Conservation (phyloP, 148 eudicot genomes). For the Hydrangea macrophylla region DNA sequence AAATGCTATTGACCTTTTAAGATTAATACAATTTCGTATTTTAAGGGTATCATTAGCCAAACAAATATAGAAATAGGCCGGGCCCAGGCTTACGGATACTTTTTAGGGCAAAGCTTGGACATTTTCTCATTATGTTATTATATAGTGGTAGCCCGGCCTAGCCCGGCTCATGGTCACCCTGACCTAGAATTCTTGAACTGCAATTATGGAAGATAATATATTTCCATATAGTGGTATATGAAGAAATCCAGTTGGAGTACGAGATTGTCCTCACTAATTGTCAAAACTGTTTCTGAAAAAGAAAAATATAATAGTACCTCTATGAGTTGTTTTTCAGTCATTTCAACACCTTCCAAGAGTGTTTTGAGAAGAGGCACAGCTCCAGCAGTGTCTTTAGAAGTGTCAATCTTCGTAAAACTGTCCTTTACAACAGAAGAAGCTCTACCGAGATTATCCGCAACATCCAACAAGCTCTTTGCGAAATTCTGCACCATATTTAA, state of each 20-base stretch:
- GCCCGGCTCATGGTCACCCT: background rate
- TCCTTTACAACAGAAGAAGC: slow-evolving; percentile 70
- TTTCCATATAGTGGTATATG: too few relatives aligned
- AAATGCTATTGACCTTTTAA: too few relatives aligned
- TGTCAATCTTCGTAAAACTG: slow-evolving; percentile 59
- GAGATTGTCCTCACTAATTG: background rate
- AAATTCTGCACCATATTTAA: slow-evolving; percentile 47
- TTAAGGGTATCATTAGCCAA: too few relatives aligned
- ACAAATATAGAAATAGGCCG: too few relatives aligned
- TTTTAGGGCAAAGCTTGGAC: too few relatives aligned
- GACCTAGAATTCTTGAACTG: background rate
- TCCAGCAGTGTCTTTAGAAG: slow-evolving; percentile 52
- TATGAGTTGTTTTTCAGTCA: slow-evolving; percentile 77
- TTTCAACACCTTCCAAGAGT: slow-evolving; percentile 76
- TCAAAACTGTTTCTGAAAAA: background rate
- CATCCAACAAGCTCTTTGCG: slow-evolving; percentile 73
- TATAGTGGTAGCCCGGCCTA: too few relatives aligned
- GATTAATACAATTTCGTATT: too few relatives aligned
- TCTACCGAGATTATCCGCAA: slow-evolving; percentile 74
- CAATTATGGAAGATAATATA: too few relatives aligned
- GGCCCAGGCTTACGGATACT: too few relatives aligned
- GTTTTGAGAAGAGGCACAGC: slow-evolving; percentile 68
- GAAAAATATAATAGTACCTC: slow-evolving; percentile 38
- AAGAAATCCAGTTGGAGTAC: too few relatives aligned
- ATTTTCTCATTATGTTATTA: too few relatives aligned